Conservation (phyloP, 23 red algal species). For the Agarophyton chilense region DNA sequence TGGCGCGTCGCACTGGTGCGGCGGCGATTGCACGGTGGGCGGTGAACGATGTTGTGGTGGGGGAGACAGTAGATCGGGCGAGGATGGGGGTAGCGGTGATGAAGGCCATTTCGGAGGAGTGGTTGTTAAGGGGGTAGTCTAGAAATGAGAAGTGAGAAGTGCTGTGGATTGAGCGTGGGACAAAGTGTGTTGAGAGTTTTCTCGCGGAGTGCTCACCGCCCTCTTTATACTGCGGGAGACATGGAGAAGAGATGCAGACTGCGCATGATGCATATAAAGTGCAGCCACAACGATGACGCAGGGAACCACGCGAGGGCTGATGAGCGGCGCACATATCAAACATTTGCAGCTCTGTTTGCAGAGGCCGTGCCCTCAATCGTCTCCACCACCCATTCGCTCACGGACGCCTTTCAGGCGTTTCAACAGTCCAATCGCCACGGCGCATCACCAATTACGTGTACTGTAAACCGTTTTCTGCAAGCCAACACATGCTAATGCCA, state of each 20-base stretch:
- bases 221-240: no score
- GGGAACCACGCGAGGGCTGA: neutral
- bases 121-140: no score
- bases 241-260: neutral
- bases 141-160: no score
- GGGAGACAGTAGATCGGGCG: neutral
- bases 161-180: neutral
- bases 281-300: neutral
- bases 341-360: no score
- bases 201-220: no score
- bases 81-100: constrained; percentile 36
- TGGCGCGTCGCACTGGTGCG: constrained; percentile 1
- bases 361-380: no score
- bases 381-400: no score
- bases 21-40: neutral
- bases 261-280: no score
- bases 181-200: no score
- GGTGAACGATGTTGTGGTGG: neutral
- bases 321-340: neutral
- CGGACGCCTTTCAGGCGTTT: no score
- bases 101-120: constrained; percentile 29
- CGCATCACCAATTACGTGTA: no score
- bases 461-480: neutral
- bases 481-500: neutral
- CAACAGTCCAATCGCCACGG: no score